Conservation (phyloP, 805 yeast genomes). For the Nakazawaea ambrosiae region DNA sequence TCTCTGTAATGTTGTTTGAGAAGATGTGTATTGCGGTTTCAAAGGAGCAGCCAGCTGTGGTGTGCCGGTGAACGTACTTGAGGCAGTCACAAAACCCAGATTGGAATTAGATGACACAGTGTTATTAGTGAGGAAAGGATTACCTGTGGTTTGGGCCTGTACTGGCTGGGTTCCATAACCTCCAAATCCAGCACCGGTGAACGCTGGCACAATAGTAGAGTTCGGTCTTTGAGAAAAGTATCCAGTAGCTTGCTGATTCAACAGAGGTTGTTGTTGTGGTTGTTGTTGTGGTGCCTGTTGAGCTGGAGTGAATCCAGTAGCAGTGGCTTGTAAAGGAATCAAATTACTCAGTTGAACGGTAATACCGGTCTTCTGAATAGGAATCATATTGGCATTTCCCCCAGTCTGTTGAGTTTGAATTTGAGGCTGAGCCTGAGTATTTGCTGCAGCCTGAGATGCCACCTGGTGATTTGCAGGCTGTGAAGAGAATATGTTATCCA, state of each 20-base stretch:
- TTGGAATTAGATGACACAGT: conserved; percentile 7
- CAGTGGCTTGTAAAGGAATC: conserved; percentile 1
- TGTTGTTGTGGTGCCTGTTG: conserved; percentile 18
- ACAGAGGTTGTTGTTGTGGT: conserved; percentile 18
- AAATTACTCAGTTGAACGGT: conserved; percentile 5
- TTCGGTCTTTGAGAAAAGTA: conserved; percentile 19
- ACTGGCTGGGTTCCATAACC: conserved; percentile 28
- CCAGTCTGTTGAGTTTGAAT: background rate
- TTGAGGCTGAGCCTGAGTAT: conserved; percentile 1
- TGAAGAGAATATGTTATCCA: background rate
- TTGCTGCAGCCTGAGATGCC: conserved; percentile 10
- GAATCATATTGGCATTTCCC: background rate
- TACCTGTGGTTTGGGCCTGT: conserved; percentile 17
- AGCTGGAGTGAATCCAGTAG: conserved; percentile 6
- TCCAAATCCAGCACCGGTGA: conserved; percentile 50
- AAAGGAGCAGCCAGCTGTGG: conserved; percentile 15
- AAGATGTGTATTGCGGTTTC: conserved; percentile 3
- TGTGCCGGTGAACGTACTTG: conserved; percentile 15
- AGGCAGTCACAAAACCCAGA: background rate
- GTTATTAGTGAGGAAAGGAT: conserved; percentile 12
- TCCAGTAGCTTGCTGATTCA: conserved; percentile 19
- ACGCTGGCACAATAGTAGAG: conserved; percentile 22
- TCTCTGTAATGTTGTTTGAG: conserved; percentile 6
- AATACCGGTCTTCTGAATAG: conserved; percentile 6
- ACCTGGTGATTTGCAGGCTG: conserved; percentile 5